Conservation (phyloP, 2,329 filamentous ascomycete species). For the Cordyceps javanica region DNA sequence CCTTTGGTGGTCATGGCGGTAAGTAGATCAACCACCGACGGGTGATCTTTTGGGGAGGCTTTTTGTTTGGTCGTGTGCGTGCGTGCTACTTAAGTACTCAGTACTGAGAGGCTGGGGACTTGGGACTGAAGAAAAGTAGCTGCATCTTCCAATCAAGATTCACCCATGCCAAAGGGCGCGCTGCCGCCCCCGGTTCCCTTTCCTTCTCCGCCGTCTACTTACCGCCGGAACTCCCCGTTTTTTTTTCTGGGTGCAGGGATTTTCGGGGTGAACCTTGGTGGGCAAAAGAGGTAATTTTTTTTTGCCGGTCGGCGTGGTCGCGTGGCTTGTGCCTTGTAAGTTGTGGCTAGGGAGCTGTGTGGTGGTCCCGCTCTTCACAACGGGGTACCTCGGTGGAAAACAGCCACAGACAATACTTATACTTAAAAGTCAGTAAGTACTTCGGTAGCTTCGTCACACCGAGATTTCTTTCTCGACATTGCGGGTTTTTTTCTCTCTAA, state of each 20-base stretch:
- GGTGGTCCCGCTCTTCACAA: not conserved
- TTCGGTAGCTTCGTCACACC: not conserved
- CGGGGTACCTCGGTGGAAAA: not conserved
- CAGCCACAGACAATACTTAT: too few species aligned
- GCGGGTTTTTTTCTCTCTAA: not conserved
- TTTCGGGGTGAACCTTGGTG: conserved; percentile 2
- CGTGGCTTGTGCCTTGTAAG: not conserved
- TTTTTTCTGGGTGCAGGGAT: not conserved
- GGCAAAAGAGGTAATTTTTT: not conserved
- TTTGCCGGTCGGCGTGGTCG: not conserved
- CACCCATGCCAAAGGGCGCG: not conserved
- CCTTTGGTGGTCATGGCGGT: too few species aligned
- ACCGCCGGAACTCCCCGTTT: not conserved
- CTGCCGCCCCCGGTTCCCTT: too few species aligned
- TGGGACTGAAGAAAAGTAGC: not conserved
- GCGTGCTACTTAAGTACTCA: too few species aligned
- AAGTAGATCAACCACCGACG: too few species aligned
- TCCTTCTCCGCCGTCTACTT: too few species aligned
- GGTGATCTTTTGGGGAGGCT: too few species aligned
- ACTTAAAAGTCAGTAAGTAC: too few species aligned
- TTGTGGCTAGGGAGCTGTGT: not conserved
- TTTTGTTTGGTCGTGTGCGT: not conserved
- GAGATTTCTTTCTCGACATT: not conserved
- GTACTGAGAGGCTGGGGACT: too few species aligned
- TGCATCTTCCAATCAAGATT: not conserved